Percentiles rank a stretch among this genome's conserved stretches.
Evolutionary conservation across 2,329 filamentous ascomycete genomes (phyloP).

Genomic region (Whalleya microplaca): DNA sequence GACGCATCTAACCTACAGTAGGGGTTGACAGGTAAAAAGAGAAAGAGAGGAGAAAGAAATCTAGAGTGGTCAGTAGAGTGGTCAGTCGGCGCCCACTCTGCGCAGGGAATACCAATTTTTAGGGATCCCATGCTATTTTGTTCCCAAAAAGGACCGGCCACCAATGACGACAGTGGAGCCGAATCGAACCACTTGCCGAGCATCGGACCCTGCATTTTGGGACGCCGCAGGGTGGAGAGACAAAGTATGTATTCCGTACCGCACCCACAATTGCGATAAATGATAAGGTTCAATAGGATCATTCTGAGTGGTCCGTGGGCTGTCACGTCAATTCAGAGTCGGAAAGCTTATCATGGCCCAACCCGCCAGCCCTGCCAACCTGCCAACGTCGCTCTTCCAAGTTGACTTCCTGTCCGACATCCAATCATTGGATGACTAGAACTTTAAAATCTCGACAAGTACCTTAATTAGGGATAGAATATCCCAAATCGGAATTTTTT

Average conservation of each 20-base stretch:
- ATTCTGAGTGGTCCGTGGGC: not conserved
- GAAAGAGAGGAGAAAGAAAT: conserved; percentile 3
- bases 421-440: not conserved
- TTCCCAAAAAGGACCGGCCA: conserved; percentile 18
- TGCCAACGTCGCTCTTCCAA: not conserved
- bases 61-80: conserved; percentile 19
- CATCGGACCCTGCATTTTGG: conserved; percentile 31
- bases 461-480: not conserved
- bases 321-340: not conserved
- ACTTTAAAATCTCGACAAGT: not conserved
- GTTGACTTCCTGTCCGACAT: not conserved
- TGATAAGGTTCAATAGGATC: not conserved
- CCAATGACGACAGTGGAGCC: conserved; percentile 30
- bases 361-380: not conserved
- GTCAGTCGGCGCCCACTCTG: conserved; percentile 21
- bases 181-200: conserved; percentile 24
- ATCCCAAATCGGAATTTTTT: not conserved
- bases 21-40: conserved; percentile 4
- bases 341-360: too few species aligned
- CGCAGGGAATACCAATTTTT: conserved; percentile 19
- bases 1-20: conserved; percentile 1
- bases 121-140: conserved; percentile 20
- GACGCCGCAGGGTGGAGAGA: conserved; percentile 24
- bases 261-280: not conserved
- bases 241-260: not conserved